Percentiles rank a stretch among this genome's conserved stretches.
Evolutionary conservation across 345 rosid species (phyloP).

Genomic region (Hypericum androsaemum): DNA sequence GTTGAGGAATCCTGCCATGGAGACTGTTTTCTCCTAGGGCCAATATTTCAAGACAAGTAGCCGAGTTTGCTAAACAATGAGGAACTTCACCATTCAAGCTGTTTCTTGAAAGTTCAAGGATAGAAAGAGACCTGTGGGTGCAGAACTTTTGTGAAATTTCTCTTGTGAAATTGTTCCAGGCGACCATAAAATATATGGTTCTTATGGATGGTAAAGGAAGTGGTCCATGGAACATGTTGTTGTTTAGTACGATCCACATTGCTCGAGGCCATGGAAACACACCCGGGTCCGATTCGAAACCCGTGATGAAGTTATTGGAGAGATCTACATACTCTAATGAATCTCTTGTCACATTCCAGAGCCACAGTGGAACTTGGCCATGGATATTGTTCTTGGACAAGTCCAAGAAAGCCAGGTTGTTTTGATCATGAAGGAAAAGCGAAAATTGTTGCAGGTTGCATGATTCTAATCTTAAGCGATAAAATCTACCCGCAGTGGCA

Average conservation of each 20-base stretch:
- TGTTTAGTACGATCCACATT: background rate
- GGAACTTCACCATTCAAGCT: conserved; percentile 3
- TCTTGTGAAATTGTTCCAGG: too few species aligned
- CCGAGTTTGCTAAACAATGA: background rate
- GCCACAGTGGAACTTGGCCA: conserved; percentile 17
- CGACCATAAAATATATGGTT: too few species aligned
- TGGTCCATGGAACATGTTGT: conserved; percentile 9
- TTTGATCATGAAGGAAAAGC: conserved; percentile 10
- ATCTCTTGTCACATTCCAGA: background rate
- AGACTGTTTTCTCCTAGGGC: conserved; percentile 11
- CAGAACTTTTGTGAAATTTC: too few species aligned
- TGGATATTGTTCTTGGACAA: conserved; percentile 13
- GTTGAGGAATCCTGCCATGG: conserved; percentile 9
- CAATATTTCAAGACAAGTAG: conserved; percentile 8
- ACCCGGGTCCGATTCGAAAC: background rate
- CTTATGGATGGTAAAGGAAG: conserved; percentile 2
- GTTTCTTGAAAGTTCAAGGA: background rate
- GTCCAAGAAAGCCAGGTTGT: background rate
- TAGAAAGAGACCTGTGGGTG: too few species aligned
- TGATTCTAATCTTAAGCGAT: background rate
- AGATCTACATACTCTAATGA: conserved; percentile 1
- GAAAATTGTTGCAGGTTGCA: conserved; percentile 22
- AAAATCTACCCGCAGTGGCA: background rate
- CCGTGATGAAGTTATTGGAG: conserved; percentile 8
- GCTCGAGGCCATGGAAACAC: background rate